Evolutionary conservation across 768 basidiomycete species (phyloP), one percentile per base, ranked within the genome.

Genomic region (Lactarius sanguifluus): DNA sequence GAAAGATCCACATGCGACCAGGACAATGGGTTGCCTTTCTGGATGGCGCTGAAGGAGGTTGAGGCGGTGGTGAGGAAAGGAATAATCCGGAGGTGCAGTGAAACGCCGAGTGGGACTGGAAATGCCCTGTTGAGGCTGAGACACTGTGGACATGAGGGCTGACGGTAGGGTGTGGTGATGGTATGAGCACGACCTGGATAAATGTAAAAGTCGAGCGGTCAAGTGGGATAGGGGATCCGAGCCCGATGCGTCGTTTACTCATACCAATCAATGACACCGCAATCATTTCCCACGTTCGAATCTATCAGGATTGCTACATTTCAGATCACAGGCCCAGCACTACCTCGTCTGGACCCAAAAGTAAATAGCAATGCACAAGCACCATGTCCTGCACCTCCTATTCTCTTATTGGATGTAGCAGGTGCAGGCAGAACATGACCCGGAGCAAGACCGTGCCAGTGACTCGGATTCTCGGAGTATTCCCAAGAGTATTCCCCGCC

Each of bases 1-100:
- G 85, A 98, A 98, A 63, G 94, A 96, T 34, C 96, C 97, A 74
- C 97, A 99, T 56, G 94, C 97, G 66, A 99, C 94, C 69, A 97
- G 88, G 63, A 95, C 92, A 71, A 97, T 79, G n/a, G 94, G 96
- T 9, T 88, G 88, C 78, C 90, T 92, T 25, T 77, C 79, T 9
- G 86, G 74, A 73, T 90, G 83, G 25, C 81, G 84, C 52, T 91
- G 84, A 59, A 79, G 79, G 40, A 77, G 79, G 64, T 78, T 73
- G 57, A 92, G 84, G 62, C 89, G 87, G 72, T 90, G 83, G 59
- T 82, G 81, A 25, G 88, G 84, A 70, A 92, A 91, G 30, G 81
- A 72, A 72, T 92, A 92, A 71, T 85, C 80, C 54, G 83, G 83
- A 3, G 90, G 89, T 70, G 85, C 80, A 25, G 83, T 86, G 76